These are phyloP conservation scores for Malus sylvestris DNA, from an alignment of 306 rosid genomes.

Conservation along the genomic window DNA sequence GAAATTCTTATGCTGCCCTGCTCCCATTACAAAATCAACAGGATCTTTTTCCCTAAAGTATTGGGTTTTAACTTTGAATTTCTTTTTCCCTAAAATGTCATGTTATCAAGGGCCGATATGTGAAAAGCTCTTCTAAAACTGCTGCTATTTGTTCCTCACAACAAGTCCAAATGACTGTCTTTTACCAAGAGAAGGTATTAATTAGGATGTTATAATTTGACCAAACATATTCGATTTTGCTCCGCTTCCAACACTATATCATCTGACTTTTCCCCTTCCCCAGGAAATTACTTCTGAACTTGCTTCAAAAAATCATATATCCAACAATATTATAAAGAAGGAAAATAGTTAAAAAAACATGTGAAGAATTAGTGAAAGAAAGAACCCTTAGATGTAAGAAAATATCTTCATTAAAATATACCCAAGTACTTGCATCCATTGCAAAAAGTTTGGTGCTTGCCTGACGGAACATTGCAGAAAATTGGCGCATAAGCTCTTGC, in stretches of 20 bases:
- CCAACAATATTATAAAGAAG: not conserved
- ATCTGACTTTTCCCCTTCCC: not conserved
- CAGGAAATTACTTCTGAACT: not conserved
- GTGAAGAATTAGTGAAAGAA: not conserved
- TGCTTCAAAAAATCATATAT: not conserved
- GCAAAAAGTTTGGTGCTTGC: conserved; percentile 11
- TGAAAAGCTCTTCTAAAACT: no score
- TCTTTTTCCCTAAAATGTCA: no score
- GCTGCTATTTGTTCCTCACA: no score
- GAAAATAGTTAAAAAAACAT: not conserved
- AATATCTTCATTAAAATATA: not conserved
- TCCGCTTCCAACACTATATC: not conserved
- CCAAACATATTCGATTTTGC: no score
- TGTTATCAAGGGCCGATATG: no score
- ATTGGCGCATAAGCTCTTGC: conserved; percentile 81
- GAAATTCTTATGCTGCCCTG: no score
- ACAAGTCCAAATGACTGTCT: no score
- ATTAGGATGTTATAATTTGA: no score
- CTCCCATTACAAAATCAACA: no score
- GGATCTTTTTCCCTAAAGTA: no score
- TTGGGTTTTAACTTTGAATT: no score
- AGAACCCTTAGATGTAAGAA: not conserved
- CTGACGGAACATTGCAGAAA: conserved; percentile 73
- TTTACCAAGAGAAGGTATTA: no score
- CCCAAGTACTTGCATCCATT: not conserved